Evolutionary conservation across 352 stramenopile species (phyloP).

Genomic region (Globisporangium barbulae): DNA sequence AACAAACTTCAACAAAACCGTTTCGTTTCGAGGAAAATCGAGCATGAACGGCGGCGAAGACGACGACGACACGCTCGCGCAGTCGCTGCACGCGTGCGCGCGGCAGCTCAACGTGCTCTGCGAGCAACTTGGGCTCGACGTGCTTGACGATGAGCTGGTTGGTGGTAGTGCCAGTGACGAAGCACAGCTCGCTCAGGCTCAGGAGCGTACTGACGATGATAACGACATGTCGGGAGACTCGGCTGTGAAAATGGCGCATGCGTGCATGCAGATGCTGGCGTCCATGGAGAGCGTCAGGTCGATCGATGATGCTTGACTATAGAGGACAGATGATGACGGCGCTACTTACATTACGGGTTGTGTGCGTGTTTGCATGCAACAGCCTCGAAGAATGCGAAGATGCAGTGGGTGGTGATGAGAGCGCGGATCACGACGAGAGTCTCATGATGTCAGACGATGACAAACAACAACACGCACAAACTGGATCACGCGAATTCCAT

Average conservation of each 20-base stretch:
- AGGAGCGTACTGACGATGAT: background rate
- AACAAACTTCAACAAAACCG: too few species aligned
- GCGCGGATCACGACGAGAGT: background rate
- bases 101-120: conserved; percentile 23
- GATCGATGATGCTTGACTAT: background rate
- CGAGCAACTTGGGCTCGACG: conserved; percentile 20
- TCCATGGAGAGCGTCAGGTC: conserved; percentile 20
- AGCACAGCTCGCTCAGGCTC: background rate
- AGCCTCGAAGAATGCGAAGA: background rate
- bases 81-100: conserved; percentile 14
- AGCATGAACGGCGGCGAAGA: background rate
- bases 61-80: background rate
- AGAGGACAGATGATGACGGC: too few species aligned
- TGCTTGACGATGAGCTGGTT: conserved; percentile 4
- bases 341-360: too few species aligned
- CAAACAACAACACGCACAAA: too few species aligned
- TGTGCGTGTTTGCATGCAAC: background rate
- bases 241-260: conserved; percentile 1
- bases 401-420: background rate
- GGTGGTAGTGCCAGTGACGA: background rate
- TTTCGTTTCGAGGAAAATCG: background rate
- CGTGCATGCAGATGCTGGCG: conserved; percentile 20
- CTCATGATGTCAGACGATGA: background rate
- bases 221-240: background rate
- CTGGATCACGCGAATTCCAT: too few species aligned